These are phyloP conservation scores for Pinus taeda DNA, from an alignment of 75 land plant genomes.

Conservation along the genomic window DNA sequence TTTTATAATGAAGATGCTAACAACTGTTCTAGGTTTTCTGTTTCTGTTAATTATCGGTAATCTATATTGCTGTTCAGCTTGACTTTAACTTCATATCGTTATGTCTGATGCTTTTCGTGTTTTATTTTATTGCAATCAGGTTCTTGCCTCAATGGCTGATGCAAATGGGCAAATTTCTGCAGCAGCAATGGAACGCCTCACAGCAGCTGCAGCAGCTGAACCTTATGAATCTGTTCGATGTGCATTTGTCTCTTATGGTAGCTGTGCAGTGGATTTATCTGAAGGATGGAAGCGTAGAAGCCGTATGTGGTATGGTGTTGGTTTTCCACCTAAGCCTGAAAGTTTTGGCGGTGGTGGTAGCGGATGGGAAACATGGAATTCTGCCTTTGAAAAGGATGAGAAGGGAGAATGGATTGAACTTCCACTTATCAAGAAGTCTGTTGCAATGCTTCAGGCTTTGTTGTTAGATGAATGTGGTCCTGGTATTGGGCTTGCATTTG, in stretches of 20 bases:
- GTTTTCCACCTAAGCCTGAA: slow-evolving; percentile 49
- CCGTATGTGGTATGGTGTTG: slow-evolving; percentile 98
- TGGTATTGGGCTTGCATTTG: slow-evolving; percentile 82
- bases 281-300: slow-evolving; percentile 98
- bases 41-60: background rate
- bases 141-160: slow-evolving; percentile 96
- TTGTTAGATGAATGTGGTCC: slow-evolving; percentile 90
- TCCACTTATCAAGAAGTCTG: slow-evolving; percentile 81
- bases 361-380: slow-evolving; percentile 85
- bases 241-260: slow-evolving; percentile 98
- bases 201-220: slow-evolving; percentile 99
- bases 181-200: slow-evolving; percentile 83
- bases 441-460: slow-evolving; percentile 91
- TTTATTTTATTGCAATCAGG: slow-evolving; percentile 30
- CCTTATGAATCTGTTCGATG: slow-evolving; percentile 97
- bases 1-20: slow-evolving; percentile 7
- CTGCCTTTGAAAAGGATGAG: slow-evolving; percentile 76
- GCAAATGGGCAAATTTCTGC: slow-evolving; percentile 92
- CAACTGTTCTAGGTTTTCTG: background rate
- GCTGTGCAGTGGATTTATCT: slow-evolving; percentile 75
- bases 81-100: background rate
- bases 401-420: slow-evolving; percentile 94
- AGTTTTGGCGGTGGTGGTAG: slow-evolving; percentile 89
- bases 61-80: background rate
- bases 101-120: background rate